Evolutionary conservation across 352 stramenopile species (phyloP), one percentile per base, ranked within the genome.

Genomic region (Elongisporangium prolatum): DNA sequence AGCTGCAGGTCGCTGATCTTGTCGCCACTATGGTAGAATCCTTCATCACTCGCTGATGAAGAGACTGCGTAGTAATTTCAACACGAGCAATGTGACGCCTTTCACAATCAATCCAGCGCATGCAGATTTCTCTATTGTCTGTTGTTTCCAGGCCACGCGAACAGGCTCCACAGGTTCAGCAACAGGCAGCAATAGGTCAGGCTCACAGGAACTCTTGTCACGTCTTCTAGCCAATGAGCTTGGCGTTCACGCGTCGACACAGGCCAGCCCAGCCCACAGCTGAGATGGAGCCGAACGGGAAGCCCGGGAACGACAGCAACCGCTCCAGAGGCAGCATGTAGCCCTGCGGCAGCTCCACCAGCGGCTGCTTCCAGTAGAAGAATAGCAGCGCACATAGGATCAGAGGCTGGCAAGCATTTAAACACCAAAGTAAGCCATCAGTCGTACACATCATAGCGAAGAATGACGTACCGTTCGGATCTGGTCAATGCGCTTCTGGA

Each of bases 281-380:
- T 2, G 85, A 95, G 56, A 95, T 68, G 28, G 79, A 63, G 14
- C 85, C 85, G 20, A 91, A 64, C 14, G 83, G 80, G 58, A 95
- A 95, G 48, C 77, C 79, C 16, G 85, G 85, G 50, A 93, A 85
- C 20, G 85, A 71, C 58, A 95, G 65, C 1, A 95, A 57, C 10
- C 85, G 79, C 70, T 91, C 85, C 25, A 91, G 74, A 3, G 85
- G 85, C 28, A 93, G 61, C 76, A 95, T 86, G 63, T 73, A 83
- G 18, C 85, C 81, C 52, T 89, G 79, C 4, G 77, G 80, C n/a
- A 95, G 64, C 28, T 84, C 67, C 4, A 77, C 78, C 7, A 95
- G 71, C 9, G 85, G 85, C 51, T 87, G 67, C 64, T 82, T 82
- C 85, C 85, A 95, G 71, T 92, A 95, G 56, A 80, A 81, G 13